Evolutionary conservation across 2,329 filamentous ascomycete species (phyloP).

Genomic region (Cladosporium phlei): DNA sequence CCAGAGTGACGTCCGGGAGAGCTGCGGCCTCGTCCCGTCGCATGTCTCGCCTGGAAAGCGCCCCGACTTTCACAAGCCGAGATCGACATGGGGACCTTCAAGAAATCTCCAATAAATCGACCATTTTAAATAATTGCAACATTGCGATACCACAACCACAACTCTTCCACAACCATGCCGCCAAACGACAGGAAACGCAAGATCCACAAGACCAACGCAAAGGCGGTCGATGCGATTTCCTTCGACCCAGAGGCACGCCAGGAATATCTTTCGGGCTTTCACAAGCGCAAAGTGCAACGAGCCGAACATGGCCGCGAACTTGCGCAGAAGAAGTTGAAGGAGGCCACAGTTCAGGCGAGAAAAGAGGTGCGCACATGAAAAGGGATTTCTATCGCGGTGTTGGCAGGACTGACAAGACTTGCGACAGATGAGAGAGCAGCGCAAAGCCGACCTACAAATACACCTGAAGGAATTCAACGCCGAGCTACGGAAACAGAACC

Average conservation of each 20-base stretch:
- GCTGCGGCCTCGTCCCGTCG: background rate
- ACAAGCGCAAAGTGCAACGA: conserved; percentile 86
- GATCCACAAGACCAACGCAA: conserved; percentile 4
- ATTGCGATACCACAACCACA: background rate
- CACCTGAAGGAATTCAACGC: conserved; percentile 74
- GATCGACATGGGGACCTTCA: conserved; percentile 9
- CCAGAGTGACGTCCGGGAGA: conserved; percentile 7
- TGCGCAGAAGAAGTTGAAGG: conserved; percentile 68
- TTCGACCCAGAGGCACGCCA: conserved; percentile 77
- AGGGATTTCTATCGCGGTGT: too few relatives aligned
- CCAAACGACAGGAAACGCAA: conserved; percentile 1
- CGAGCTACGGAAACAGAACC: conserved; percentile 58
- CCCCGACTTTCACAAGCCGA: conserved; percentile 9
- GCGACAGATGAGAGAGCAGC: conserved; percentile 71
- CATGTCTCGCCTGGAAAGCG: background rate
- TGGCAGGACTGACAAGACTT: background rate
- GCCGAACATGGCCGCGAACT: conserved; percentile 80
- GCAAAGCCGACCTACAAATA: conserved; percentile 73
- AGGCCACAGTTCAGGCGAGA: conserved; percentile 69
- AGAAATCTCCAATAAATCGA: background rate
- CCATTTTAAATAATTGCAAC: background rate
- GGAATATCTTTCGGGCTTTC: conserved; percentile 92
- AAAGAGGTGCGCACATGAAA: conserved; percentile 61
- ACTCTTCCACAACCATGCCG: conserved; percentile 13
- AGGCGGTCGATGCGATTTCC: conserved; percentile 65